Base-by-base conservation (phyloP, 2,329 filamentous ascomycete genomes). In the Drechslerella dactyloides region DNA sequence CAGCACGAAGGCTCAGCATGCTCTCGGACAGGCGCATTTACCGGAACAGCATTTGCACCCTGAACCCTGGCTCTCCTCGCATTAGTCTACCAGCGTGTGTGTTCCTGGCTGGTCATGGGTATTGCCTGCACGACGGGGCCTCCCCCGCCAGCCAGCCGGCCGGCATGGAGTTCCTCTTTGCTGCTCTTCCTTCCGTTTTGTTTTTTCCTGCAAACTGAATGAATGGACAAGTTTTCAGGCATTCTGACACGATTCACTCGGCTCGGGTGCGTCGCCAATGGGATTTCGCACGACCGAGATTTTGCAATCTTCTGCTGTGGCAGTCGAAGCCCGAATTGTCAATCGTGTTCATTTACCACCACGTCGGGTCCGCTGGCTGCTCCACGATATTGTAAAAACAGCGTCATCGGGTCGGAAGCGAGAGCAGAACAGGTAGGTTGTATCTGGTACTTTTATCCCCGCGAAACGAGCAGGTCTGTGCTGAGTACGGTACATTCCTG, bases 1-100 rank as follows among this genome's bases (percentile, higher is more conserved):
- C 27, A 17, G 37, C 11, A 42, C 13, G 37, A 13, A 42, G 37
- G 37, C 44, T 48, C 44, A 19, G n/a, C 44, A 23, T 15, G 2
- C 19, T 19, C 44, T 48, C 44, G 44, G 44, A 48, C 44, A 48
- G 15, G 44, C 11, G 44, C 44, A 48, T 48, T 8, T 48, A 48
- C 44, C 44, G 17, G 44, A 48, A 48, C 44, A 21, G 44, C 44
- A 48, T 48, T 21, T 21, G 44, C 19, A 48, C 19, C 44, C 44
- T 48, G 17, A 48, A 5, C 44, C 8, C 19, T 5, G 4, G 4
- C 8, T 17, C 4, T 8, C 27, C 27, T 33, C 27, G 27, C 27
- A 33, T 33, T 8, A 33, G 27, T 33, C 8, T 33, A 33, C 27
- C 27, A 23, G 15, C 44, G 8, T 10, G 44, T 48, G 44, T 48